Base-by-base conservation (phyloP, 2,329 filamentous ascomycete genomes). In the Clonostachys rosea region DNA sequence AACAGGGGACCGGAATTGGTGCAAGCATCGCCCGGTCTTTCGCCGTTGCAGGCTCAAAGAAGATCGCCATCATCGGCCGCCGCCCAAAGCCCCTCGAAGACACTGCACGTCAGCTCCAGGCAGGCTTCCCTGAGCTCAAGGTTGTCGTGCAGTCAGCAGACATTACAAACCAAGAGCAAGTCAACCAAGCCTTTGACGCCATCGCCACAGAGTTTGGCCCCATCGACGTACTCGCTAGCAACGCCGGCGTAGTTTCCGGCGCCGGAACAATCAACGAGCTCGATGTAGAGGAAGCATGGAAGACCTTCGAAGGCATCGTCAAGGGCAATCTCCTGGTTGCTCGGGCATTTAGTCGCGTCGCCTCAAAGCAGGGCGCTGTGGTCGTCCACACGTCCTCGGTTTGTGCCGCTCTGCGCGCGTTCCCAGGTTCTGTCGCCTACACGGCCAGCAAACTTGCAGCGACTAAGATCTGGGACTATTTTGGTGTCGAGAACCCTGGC, bases 201-300 rank as follows among this genome's bases (percentile, higher is more conserved):
- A 18, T 39, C 36, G 14, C 3, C 7, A 14, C 11, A 8, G 17
- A n/a, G 14, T 39, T 39, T 39, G 36, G 36, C 45, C 65, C 68
- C 12, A 62, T 67, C 5, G 35, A 48, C 35, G 46, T 48, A 4
- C 34, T 48, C 17, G 35, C 44, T 9, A 34, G 33, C 14, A 48
- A 44, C 42, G 46, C 46, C 11, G 36, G 36, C 36, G 14, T 39
- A n/a, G 17, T 39, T 18, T n/a, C 14, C 36, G 17, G 14, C 10
- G 14, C 36, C 14, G 36, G 36, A 39, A 8, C 50, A 14, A 52
- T 56, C n/a, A 34, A 52, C 5, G 44, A 56, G 11, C 33, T n/a
- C 35, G 50, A 49, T 17, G 34, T 44, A 6, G 20, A 49, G 13
- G 41, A 44, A 44, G 42, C 47, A 12, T 52, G 52, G 53, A 16